A percentile compares a stretch with the other conserved stretches of the same genome.
Conservation (phyloP, 495 filamentous ascomycete genomes). For the Aspergillus mulundensis region DNA sequence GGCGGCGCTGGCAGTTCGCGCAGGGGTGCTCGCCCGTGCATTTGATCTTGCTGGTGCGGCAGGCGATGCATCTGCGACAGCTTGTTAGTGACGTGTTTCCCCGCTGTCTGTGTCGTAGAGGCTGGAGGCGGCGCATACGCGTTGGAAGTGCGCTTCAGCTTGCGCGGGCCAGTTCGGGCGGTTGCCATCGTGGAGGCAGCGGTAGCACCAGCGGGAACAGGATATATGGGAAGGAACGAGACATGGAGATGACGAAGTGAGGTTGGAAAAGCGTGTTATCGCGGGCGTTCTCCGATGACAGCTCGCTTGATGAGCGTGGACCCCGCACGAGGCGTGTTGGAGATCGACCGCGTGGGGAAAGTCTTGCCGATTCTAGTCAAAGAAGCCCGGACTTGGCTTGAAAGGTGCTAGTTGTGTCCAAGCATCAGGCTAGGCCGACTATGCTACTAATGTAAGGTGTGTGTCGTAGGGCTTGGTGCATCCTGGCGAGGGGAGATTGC, state of each 20-base stretch:
- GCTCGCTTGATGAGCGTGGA: neutral
- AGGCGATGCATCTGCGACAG: conserved; percentile 26
- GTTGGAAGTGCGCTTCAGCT: conserved; percentile 15
- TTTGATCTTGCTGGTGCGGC: conserved; percentile 38
- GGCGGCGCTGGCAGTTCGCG: conserved; percentile 26
- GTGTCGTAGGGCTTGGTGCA: too few species aligned
- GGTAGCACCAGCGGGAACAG: neutral
- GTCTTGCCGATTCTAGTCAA: neutral
- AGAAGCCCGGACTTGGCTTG: neutral
- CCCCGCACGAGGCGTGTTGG: neutral
- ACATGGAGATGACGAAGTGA: neutral
- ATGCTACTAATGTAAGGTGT: too few species aligned
- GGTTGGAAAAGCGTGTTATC: neutral
- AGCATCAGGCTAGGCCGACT: too few species aligned
- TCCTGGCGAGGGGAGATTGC: too few species aligned
- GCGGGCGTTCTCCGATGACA: neutral
- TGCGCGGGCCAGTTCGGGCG: neutral
- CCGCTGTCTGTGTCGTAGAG: neutral
- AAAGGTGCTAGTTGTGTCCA: too few species aligned
- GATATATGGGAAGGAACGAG: neutral
- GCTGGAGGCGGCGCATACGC: conserved; percentile 4
- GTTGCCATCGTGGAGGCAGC: neutral
- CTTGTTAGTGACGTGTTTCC: neutral
- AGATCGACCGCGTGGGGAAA: neutral
- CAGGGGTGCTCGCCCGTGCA: conserved; percentile 34